Evolutionary conservation across 768 basidiomycete genomes (phyloP).

Genomic region (Clitopilus hobsonii): DNA sequence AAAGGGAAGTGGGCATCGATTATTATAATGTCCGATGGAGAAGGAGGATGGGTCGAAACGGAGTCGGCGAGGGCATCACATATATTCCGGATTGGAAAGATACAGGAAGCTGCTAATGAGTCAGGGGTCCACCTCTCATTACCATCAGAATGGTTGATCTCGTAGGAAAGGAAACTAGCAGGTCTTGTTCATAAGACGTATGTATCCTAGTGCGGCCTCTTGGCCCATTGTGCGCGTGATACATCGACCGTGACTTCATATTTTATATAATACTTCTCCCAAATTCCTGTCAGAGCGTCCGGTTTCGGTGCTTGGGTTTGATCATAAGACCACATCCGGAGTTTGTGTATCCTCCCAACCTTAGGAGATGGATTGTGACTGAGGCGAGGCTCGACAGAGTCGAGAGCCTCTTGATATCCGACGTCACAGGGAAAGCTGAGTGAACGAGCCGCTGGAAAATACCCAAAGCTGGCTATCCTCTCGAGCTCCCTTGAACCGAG

Average conservation of each 20-base stretch:
- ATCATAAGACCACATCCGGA: not conserved
- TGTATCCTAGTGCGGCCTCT: not conserved
- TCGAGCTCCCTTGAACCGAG: not conserved
- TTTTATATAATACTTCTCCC: not conserved
- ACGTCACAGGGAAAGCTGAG: not conserved
- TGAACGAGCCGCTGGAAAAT: not conserved
- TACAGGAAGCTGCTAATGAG: too few relatives aligned
- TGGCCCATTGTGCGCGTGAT: not conserved
- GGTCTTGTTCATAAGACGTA: too few relatives aligned
- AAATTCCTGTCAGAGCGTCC: not conserved
- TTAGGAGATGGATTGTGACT: not conserved
- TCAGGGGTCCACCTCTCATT: too few relatives aligned
- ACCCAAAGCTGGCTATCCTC: not conserved
- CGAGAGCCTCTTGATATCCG: not conserved
- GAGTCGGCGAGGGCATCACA: too few relatives aligned
- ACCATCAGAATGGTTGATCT: too few relatives aligned
- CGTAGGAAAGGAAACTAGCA: too few relatives aligned
- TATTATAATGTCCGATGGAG: too few relatives aligned
- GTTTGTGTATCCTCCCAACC: not conserved
- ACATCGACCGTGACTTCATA: not conserved
- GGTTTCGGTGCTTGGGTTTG: not conserved
- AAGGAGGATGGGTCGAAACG: too few relatives aligned
- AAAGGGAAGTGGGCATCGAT: too few relatives aligned
- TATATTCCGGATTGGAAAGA: too few relatives aligned
- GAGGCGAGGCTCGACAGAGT: not conserved